A percentile compares a stretch with the other conserved stretches of the same genome.
Evolutionary conservation across 1,284 basidiomycete genomes (phyloP).

Genomic region (Vanrija pseudolonga): DNA sequence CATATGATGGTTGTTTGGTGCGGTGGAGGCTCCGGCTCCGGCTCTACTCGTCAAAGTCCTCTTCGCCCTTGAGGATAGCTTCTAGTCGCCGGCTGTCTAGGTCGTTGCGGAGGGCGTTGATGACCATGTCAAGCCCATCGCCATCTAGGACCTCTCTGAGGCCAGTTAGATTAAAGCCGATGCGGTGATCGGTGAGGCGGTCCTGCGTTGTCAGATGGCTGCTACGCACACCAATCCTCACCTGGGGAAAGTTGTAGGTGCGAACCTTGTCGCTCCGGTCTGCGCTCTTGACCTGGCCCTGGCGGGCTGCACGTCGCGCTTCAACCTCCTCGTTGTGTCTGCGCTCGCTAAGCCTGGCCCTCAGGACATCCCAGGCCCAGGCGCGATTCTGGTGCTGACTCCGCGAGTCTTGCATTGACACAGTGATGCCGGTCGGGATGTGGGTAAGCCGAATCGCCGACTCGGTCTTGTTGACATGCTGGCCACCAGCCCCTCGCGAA

Average conservation of each 20-base stretch:
- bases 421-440: constrained; percentile 85
- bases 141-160: constrained; percentile 73
- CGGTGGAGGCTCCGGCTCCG: background rate
- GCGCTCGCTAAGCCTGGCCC: constrained; percentile 73
- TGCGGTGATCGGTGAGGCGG: constrained; percentile 85
- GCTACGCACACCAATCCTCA: constrained; percentile 28
- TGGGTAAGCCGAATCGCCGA: constrained; percentile 96
- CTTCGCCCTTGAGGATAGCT: constrained; percentile 57
- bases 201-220: constrained; percentile 55
- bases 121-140: constrained; percentile 57
- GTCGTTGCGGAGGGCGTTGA: constrained; percentile 63
- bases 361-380: constrained; percentile 80
- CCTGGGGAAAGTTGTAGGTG: constrained; percentile 89
- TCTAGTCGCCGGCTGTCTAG: constrained; percentile 66
- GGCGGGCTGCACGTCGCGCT: constrained; percentile 64
- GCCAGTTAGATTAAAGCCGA: constrained; percentile 72
- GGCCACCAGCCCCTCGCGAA: constrained; percentile 88
- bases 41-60: constrained; percentile 42
- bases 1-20: background rate
- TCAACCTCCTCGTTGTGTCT: constrained; percentile 68
- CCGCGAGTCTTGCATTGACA: constrained; percentile 97
- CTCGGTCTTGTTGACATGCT: constrained; percentile 99
- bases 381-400: constrained; percentile 91
- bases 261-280: constrained; percentile 88
- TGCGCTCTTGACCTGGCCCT: constrained; percentile 69